Conservation (phyloP, 306 rosid genomes). For the Sphenostylis stenocarpa region DNA sequence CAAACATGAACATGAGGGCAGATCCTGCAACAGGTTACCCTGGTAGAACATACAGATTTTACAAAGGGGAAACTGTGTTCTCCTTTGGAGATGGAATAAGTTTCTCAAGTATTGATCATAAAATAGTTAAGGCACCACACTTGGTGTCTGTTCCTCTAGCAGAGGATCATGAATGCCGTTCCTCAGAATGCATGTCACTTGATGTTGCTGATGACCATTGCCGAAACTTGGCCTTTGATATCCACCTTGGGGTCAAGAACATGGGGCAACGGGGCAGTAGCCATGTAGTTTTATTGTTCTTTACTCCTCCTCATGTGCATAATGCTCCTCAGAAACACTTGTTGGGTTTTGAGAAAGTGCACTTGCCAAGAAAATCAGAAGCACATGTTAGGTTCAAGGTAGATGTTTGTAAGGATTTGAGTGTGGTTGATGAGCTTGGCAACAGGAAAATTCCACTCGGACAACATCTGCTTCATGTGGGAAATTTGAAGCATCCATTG, state of each 20-base stretch:
- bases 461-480: constrained; percentile 76
- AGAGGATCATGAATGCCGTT: constrained; percentile 62
- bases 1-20: constrained; percentile 96
- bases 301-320: constrained; percentile 73
- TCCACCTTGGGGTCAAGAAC: constrained; percentile 72
- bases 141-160: constrained; percentile 61
- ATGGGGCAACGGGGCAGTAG: constrained; percentile 56
- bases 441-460: constrained; percentile 77
- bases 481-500: constrained; percentile 71
- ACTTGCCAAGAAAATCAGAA: constrained; percentile 48
- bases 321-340: constrained; percentile 82
- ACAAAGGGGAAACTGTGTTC: constrained; percentile 79
- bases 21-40: constrained; percentile 76
- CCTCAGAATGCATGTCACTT: constrained; percentile 74
- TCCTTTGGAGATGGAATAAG: constrained; percentile 87
- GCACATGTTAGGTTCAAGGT: constrained; percentile 65
- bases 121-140: constrained; percentile 62
- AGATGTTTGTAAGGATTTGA: constrained; percentile 87
- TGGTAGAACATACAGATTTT: constrained; percentile 83
- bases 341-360: constrained; percentile 75
- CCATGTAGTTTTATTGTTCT: constrained; percentile 71
- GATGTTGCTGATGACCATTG: constrained; percentile 58
- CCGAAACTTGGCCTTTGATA: constrained; percentile 59
- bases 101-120: constrained; percentile 59
- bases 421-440: constrained; percentile 85